These are phyloP conservation scores for Mycena crocata DNA, from an alignment of 768 basidiomycete species.

Conservation along the genomic window DNA sequence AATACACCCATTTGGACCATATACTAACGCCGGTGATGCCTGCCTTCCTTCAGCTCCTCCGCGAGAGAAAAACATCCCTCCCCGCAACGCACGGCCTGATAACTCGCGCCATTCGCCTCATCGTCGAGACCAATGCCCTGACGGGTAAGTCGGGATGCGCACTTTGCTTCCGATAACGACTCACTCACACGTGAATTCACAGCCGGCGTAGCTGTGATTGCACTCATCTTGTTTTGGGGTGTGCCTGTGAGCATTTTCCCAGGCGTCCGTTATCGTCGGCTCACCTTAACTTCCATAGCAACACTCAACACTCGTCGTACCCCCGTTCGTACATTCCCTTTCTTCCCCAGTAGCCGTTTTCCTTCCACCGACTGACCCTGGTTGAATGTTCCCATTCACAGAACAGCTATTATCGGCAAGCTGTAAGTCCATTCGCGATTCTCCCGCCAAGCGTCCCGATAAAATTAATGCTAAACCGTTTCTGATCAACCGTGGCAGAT, in stretches of 20 bases:
- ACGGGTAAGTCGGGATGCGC: slow-evolving; percentile 22
- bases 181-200: neutral
- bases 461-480: too few species aligned
- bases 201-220: slow-evolving; percentile 29
- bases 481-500: too few species aligned
- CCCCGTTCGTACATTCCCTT: too few species aligned
- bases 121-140: slow-evolving; percentile 32
- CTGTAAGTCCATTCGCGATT: slow-evolving; percentile 25
- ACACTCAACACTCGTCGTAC: too few species aligned
- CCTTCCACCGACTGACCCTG: too few species aligned
- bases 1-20: too few species aligned
- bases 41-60: slow-evolving; percentile 21
- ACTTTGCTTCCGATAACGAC: slow-evolving; percentile 1
- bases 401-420: slow-evolving; percentile 29
- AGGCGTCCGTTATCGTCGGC: too few species aligned
- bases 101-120: slow-evolving; percentile 25
- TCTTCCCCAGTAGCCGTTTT: too few species aligned
- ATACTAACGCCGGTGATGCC: neutral
- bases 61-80: neutral
- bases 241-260: slow-evolving; percentile 17
- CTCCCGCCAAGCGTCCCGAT: too few species aligned
- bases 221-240: slow-evolving; percentile 24
- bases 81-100: slow-evolving; percentile 15
- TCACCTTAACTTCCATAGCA: too few species aligned
- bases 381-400: slow-evolving; percentile 6